These are phyloP conservation scores for Trichoderma sp. DNA, from an alignment of 2,329 filamentous ascomycete species.

Conservation along the genomic window DNA sequence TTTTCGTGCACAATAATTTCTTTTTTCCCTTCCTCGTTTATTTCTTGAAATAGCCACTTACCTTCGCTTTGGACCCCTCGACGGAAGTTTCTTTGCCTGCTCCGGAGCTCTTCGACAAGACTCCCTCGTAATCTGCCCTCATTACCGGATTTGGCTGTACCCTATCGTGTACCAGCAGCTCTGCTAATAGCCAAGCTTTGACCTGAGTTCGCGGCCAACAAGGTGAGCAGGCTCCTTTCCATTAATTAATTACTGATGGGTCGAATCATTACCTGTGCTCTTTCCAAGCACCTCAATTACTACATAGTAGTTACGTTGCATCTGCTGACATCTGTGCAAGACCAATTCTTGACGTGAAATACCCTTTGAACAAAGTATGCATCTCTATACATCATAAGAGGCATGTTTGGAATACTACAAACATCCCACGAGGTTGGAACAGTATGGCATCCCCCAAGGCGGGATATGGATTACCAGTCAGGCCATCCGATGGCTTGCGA, in stretches of 20 bases:
- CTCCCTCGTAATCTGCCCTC: not conserved
- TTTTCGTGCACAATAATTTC: conserved; percentile 8
- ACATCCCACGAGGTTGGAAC: conserved; percentile 30
- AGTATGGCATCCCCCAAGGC: conserved; percentile 44
- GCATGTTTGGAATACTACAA: conserved; percentile 24
- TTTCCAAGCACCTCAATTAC: not conserved
- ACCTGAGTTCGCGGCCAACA: not conserved
- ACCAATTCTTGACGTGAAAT: not conserved
- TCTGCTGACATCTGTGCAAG: conserved; percentile 8
- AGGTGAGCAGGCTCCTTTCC: not conserved
- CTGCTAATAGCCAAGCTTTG: not conserved
- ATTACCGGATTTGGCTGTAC: not conserved
- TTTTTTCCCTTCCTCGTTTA: not conserved
- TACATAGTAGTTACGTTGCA: not conserved
- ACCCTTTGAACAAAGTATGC: conserved; percentile 13
- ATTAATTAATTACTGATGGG: not conserved
- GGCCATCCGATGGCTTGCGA: conserved; percentile 38
- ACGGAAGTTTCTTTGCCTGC: not conserved
- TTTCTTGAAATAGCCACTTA: not conserved
- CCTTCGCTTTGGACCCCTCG: not conserved
- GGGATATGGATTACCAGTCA: conserved; percentile 40
- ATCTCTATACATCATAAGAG: conserved; percentile 13
- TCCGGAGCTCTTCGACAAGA: not conserved
- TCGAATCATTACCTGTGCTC: not conserved
- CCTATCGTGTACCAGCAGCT: not conserved